Conservation (phyloP, 179 eudicot genomes). For the Amaranthus tricolor region DNA sequence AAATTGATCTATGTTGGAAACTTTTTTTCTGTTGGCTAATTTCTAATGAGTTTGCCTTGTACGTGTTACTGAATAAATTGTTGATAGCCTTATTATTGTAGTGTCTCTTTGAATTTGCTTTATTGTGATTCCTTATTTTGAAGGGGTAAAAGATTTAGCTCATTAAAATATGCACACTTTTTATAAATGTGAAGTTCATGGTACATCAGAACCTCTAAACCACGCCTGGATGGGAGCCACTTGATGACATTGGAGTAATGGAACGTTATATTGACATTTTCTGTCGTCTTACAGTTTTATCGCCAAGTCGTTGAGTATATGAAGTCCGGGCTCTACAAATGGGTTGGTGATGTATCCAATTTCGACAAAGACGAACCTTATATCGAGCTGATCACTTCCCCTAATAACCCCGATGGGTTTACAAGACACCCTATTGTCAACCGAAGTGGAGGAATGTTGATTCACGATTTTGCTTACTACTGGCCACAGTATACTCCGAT, state of each 20-base stretch:
- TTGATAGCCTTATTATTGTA: neutral
- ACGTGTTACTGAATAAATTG: neutral
- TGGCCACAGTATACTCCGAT: slow-evolving; percentile 97
- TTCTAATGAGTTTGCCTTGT: neutral
- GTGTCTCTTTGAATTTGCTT: neutral
- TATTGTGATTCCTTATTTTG: too few species aligned
- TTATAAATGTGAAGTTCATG: too few species aligned
- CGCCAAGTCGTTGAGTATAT: slow-evolving; percentile 67
- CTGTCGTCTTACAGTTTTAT: slow-evolving; percentile 55
- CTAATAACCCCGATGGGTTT: slow-evolving; percentile 91
- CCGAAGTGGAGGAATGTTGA: slow-evolving; percentile 49
- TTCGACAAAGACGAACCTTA: slow-evolving; percentile 59
- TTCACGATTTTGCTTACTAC: slow-evolving; percentile 87
- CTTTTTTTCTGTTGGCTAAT: too few species aligned
- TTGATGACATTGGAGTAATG: neutral
- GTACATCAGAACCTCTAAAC: too few species aligned
- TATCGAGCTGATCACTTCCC: slow-evolving; percentile 88
- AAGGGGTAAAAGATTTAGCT: too few species aligned
- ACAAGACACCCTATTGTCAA: slow-evolving; percentile 63
- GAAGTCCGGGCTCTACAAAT: slow-evolving; percentile 73
- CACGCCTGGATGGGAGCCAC: too few species aligned
- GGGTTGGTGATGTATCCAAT: slow-evolving; percentile 74
- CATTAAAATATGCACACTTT: too few species aligned
- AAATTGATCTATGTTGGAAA: neutral
- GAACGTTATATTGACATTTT: neutral